Evolutionary conservation across 129 eudicot species (phyloP).

Genomic region (Artemisia annua): DNA sequence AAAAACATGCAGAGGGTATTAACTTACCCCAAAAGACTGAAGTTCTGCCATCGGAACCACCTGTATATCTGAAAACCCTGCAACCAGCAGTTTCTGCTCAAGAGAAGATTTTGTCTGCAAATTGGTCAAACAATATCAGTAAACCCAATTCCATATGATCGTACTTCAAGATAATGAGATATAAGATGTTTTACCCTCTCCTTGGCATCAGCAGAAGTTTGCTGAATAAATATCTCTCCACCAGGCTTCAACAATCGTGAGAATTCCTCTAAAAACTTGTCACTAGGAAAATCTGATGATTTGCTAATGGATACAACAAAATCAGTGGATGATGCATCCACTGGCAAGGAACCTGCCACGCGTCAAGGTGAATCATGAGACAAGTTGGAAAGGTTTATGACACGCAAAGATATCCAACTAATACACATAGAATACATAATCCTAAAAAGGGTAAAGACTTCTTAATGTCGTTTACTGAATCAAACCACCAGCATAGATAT

Average conservation of each 20-base stretch:
- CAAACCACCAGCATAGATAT: no score
- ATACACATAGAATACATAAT: no score
- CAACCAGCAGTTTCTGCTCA: constrained; percentile 58
- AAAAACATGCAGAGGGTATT: no score
- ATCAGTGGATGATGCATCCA: constrained; percentile 61
- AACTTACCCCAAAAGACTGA: constrained; percentile 49
- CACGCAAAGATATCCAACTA: no score
- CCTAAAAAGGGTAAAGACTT: no score
- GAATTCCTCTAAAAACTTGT: constrained; percentile 48
- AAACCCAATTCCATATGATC: background rate
- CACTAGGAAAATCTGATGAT: constrained; percentile 56
- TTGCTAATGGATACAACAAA: constrained; percentile 37
- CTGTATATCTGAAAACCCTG: constrained; percentile 66
- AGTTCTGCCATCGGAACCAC: constrained; percentile 28
- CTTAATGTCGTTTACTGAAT: no score
- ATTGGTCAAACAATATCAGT: constrained; percentile 13
- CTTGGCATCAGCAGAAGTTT: constrained; percentile 26
- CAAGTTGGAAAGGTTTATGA: no score
- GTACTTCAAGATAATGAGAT: background rate
- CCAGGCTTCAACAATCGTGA: constrained; percentile 70
- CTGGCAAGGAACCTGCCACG: constrained; percentile 52
- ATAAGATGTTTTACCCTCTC: constrained; percentile 37
- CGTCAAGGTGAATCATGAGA: no score
- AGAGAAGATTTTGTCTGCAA: constrained; percentile 55
- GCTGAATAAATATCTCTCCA: constrained; percentile 56